Conservation (phyloP, 257 asterid species). For the Penstemon barbatus region DNA sequence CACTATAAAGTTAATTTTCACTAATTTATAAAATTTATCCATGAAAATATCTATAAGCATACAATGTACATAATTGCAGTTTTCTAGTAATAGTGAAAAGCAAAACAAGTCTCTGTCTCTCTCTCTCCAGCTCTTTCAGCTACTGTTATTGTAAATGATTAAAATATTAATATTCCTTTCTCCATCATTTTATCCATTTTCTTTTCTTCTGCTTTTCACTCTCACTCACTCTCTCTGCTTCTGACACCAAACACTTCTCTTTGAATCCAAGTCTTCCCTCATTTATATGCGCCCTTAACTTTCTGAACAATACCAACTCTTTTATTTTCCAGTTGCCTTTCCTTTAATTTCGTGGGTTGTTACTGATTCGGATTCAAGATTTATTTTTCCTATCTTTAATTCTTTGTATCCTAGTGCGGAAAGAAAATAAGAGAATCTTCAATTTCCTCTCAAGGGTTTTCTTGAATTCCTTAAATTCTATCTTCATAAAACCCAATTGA, state of each 20-base stretch:
- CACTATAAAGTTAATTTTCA: no score
- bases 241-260: conserved; percentile 70
- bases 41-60: no score
- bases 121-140: conserved; percentile 31
- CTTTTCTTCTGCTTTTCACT: background rate
- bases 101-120: background rate
- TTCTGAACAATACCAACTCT: conserved; percentile 25
- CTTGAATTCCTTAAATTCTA: conserved; percentile 27
- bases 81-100: no score
- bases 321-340: conserved; percentile 37
- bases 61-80: no score
- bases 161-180: background rate
- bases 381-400: conserved; percentile 30
- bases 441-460: conserved; percentile 28
- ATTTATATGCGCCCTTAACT: conserved; percentile 23
- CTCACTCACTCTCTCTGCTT: conserved; percentile 29
- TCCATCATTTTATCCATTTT: conserved; percentile 20
- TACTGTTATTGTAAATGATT: background rate
- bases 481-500: conserved; percentile 24
- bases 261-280: conserved; percentile 62
- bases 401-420: background rate
- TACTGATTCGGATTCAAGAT: conserved; percentile 53
- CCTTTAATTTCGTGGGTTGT: conserved; percentile 49
- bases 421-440: conserved; percentile 29
- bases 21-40: no score